Evolutionary conservation across 805 yeast species (phyloP), one percentile per base, ranked within the genome.

Genomic region (Saturnispora diversa): DNA sequence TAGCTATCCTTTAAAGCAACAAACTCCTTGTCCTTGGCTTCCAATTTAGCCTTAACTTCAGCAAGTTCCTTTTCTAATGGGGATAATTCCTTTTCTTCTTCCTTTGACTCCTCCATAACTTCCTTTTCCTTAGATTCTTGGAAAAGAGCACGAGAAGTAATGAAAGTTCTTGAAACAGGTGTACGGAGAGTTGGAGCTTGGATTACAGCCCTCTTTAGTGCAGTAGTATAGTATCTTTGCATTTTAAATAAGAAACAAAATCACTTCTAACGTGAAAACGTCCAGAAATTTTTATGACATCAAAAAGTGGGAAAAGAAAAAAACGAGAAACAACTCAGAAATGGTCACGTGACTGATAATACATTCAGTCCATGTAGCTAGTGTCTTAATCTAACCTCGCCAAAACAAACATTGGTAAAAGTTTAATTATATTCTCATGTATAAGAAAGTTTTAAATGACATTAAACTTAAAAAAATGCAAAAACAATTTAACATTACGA

Each of bases 1-100:
- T 83, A 80, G 52, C 80, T 77, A 61, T 86, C 94, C 62, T 85
- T 87, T 66, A 83, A 67, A 51, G 82, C 86, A 20, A 87, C 87
- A 48, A 72, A 68, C 48, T 87, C 95, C 56, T 77, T 78, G 52
- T 73, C 80, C 57, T 78, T 84, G 41, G 69, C 68, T 26, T 63
- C 71, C 47, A 76, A 65, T 58, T 81, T 77, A 21, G 63, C 65
- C 54, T 74, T 67, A 46, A 80, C 53, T 42, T 67, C 69, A 11
- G 52, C 51, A n/a, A 56, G 50, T 49, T 57, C 62, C 44, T 50
- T 53, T 43, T 50, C 60, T 31, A 55, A 28, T 16, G 62, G 56
- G 26, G 60, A 42, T 11, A 46, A 37, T 16, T 40, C 50, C 27
- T 44, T 54, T 10, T 24, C 29, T 13, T 35, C 44, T 17, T 30